Evolutionary conservation across 768 basidiomycete genomes (phyloP).

Genomic region (Rhodocollybia butyracea): DNA sequence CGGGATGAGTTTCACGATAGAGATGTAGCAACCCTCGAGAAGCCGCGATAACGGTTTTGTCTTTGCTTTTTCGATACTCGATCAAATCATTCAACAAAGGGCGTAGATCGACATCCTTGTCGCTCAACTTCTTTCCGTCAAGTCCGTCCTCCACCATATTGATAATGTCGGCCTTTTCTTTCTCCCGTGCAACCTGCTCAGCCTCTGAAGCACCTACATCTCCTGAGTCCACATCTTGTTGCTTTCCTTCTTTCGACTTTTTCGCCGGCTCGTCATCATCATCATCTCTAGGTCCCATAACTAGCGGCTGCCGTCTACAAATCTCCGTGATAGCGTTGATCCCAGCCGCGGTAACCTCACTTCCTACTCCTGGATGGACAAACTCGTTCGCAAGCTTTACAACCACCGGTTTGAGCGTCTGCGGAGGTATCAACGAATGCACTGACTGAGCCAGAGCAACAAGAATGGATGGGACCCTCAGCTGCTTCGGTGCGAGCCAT

Average conservation of each 20-base stretch:
- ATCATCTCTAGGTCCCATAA: constrained; percentile 48
- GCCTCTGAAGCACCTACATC: neutral
- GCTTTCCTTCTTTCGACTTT: neutral
- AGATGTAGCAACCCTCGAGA: constrained; percentile 84
- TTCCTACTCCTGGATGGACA: constrained; percentile 94
- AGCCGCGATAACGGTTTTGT: constrained; percentile 90
- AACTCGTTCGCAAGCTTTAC: constrained; percentile 94
- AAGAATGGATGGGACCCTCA: constrained; percentile 89
- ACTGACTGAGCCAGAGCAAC: constrained; percentile 92
- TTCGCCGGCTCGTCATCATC: constrained; percentile 62
- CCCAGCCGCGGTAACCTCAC: constrained; percentile 95
- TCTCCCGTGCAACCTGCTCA: neutral
- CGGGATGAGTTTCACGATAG: constrained; percentile 95
- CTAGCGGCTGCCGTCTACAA: constrained; percentile 93
- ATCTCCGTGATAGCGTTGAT: constrained; percentile 93
- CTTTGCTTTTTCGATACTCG: constrained; percentile 92
- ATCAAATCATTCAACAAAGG: constrained; percentile 80
- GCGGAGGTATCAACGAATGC: constrained; percentile 93
- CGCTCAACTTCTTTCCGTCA: neutral
- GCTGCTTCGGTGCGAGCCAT: constrained; percentile 89
- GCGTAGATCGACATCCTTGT: constrained; percentile 4
- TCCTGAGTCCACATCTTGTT: neutral
- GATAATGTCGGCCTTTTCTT: neutral
- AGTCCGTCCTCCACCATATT: neutral
- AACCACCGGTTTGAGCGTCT: constrained; percentile 84